A percentile compares a stretch with the other conserved stretches of the same genome.
Conservation (phyloP, 1,284 basidiomycete genomes). For the Marasmius fiardii region DNA sequence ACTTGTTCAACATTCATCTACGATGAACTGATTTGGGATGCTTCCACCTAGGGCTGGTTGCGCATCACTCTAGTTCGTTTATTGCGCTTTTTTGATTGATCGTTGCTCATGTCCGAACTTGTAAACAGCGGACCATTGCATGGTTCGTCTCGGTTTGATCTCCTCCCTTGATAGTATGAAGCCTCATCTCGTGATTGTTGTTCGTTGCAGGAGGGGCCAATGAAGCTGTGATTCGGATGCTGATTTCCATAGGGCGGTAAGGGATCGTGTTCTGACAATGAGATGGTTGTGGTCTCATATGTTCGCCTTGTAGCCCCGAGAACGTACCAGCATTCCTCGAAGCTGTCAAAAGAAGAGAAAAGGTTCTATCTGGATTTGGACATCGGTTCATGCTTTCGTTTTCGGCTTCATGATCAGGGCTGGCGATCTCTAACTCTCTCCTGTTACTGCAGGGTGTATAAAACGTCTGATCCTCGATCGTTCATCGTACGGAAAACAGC, state of each 20-base stretch:
- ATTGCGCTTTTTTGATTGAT: neutral
- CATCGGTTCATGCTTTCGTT: conserved; percentile 54
- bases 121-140: conserved; percentile 72
- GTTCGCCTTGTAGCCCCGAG: conserved; percentile 48
- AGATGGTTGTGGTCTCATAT: neutral
- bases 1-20: neutral
- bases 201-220: conserved; percentile 66
- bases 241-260: conserved; percentile 80
- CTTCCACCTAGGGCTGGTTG: conserved; percentile 60
- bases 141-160: conserved; percentile 38
- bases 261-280: conserved; percentile 16
- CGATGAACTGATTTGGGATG: neutral
- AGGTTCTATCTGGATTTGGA: conserved; percentile 83
- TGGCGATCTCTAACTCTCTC: neutral
- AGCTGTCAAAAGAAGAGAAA: conserved; percentile 81
- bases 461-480: conserved; percentile 75
- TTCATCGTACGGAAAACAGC: conserved; percentile 86
- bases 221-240: conserved; percentile 88
- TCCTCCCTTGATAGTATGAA: neutral
- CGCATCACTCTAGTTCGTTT: conserved; percentile 75
- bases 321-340: conserved; percentile 84
- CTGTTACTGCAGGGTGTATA: neutral
- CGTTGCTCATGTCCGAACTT: conserved; percentile 6
- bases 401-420: neutral
- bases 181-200: conserved; percentile 6